These are phyloP conservation scores for Sporisorium reilianum DNA, from an alignment of 1,284 basidiomycete genomes.

Conservation along the genomic window DNA sequence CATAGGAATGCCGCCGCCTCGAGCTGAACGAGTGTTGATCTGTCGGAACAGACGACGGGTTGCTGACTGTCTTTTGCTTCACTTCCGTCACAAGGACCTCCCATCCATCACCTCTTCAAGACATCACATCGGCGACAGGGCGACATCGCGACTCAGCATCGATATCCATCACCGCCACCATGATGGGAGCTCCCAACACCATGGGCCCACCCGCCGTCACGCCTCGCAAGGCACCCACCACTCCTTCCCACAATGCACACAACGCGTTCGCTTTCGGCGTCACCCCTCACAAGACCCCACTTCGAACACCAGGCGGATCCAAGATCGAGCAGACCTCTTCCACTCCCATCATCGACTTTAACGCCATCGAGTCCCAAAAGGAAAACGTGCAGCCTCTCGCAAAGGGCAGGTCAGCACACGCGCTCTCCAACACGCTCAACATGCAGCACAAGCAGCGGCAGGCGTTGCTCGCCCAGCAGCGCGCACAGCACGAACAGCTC, in stretches of 20 bases:
- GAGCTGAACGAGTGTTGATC: background rate
- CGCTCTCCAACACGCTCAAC: conserved; percentile 70
- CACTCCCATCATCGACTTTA: conserved; percentile 67
- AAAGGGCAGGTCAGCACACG: conserved; percentile 74
- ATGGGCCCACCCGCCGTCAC: conserved; percentile 54
- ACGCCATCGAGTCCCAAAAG: conserved; percentile 73
- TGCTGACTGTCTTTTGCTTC: background rate
- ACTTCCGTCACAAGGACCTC: background rate
- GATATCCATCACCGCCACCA: conserved; percentile 1
- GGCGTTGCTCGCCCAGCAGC: conserved; percentile 51
- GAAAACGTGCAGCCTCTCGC: conserved; percentile 75
- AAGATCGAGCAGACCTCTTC: conserved; percentile 65
- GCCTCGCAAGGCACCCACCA: conserved; percentile 45
- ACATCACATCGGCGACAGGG: background rate
- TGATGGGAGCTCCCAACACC: conserved; percentile 18
- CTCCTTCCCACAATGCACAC: conserved; percentile 25
- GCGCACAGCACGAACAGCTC: conserved; percentile 53
- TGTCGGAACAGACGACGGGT: background rate
- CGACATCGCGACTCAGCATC: background rate
- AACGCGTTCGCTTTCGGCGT: conserved; percentile 25
- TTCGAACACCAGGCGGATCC: conserved; percentile 56
- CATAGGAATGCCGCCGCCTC: background rate
- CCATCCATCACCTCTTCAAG: background rate
- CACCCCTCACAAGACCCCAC: conserved; percentile 62
- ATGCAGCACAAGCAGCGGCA: conserved; percentile 63